Evolutionary conservation across 2,329 filamentous ascomycete genomes (phyloP), one percentile per base, ranked within the genome.

Genomic region (Pseudohalonectria lignicola): DNA sequence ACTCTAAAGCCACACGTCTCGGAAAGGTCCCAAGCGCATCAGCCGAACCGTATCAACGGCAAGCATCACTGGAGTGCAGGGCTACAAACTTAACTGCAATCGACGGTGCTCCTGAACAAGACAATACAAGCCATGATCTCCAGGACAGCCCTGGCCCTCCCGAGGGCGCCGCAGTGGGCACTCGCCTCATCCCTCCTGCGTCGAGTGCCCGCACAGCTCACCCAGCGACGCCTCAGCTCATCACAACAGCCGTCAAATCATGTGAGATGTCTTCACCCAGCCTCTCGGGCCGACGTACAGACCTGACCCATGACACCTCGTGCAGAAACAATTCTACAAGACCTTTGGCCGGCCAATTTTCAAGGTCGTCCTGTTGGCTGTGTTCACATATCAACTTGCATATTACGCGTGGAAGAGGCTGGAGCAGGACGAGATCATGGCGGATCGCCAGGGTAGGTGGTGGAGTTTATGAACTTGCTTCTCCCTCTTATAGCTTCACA

Each of bases 361-460:
- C 38, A 90, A 87, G 61, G 77, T 78, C 39, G 74, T 86, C 46
- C 67, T 90, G 28, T 70, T 82, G 52, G 82, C 85, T 39, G 71
- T 87, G 39, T 78, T 86, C 52, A 82, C 79, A 2, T 92, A 90
- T 56, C 85, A 92, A 59, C 50, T 83, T n/a, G 59, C 71, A 12
- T 90, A 88, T 60, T 86, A 75, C 64, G 63, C 62, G 12, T 92
- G 85, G 85, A 55, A 74, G 28, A 84, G 80, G 58, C 66, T 90
- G 36, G 84, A 88, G 57, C 71, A 73, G 25, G 69, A 84, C 39
- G 85, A 92, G 61, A 64, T 74, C 40, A 76, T 71, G 51, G 61
- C 63, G 16, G 65, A 76, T 32, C 74, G 72, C 47, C 60, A 71
- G 47, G 69, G 78, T 80, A 50, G 41, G 63, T 34, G n/a, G n/a